These are phyloP conservation scores for Orbilia brochopaga DNA, from an alignment of 2,329 filamentous ascomycete species.

Conservation along the genomic window DNA sequence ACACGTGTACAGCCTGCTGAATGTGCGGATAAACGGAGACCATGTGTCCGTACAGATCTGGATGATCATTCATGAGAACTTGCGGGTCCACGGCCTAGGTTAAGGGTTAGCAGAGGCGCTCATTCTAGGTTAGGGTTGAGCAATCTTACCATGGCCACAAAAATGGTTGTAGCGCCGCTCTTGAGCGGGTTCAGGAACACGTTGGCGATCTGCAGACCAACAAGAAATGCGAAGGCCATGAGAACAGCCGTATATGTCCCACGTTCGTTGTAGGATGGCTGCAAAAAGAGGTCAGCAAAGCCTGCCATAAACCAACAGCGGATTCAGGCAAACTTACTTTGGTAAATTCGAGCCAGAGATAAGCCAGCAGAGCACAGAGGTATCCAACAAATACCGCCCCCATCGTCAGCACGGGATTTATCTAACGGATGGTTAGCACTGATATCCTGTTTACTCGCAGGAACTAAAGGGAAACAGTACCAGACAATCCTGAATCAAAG, in stretches of 20 bases:
- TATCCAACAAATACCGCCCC: slow-evolving; percentile 84
- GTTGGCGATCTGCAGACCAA: slow-evolving; percentile 87
- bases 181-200: slow-evolving; percentile 87
- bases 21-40: slow-evolving; percentile 82
- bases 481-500: slow-evolving; percentile 85
- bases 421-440: slow-evolving; percentile 50
- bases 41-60: slow-evolving; percentile 80
- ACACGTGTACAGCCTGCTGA: slow-evolving; percentile 69
- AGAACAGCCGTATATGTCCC: slow-evolving; percentile 74
- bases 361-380: slow-evolving; percentile 78
- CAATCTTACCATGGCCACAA: slow-evolving; percentile 72
- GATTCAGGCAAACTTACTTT: slow-evolving; percentile 67
- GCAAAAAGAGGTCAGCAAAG: neutral
- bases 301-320: slow-evolving; percentile 63
- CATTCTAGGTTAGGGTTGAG: slow-evolving; percentile 60
- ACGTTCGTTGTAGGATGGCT: slow-evolving; percentile 31
- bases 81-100: slow-evolving; percentile 69
- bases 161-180: slow-evolving; percentile 89
- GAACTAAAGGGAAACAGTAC: slow-evolving; percentile 18
- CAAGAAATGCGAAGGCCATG: slow-evolving; percentile 83
- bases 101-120: neutral
- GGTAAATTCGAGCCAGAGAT: slow-evolving; percentile 84
- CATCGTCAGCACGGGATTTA: slow-evolving; percentile 69
- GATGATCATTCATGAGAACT: slow-evolving; percentile 79
- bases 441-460: neutral